A percentile compares a stretch with the other conserved stretches of the same genome.
Conservation (phyloP, 2,329 filamentous ascomycete species). For the Apiospora hydei region DNA sequence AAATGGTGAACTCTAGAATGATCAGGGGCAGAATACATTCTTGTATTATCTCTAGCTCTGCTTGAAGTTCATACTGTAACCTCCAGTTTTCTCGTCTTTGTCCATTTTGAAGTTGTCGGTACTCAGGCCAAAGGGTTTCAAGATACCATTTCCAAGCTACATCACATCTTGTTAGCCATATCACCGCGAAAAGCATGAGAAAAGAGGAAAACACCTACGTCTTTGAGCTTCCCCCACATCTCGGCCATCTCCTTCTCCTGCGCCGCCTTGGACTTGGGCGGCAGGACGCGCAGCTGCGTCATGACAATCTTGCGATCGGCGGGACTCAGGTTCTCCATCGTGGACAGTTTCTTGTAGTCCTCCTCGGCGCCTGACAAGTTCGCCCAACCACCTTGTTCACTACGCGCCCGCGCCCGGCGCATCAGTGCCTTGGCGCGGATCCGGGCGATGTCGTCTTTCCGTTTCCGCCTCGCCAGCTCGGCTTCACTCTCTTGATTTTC, state of each 20-base stretch:
- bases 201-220: slow-evolving; percentile 56
- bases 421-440: slow-evolving; percentile 86
- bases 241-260: slow-evolving; percentile 90
- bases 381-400: slow-evolving; percentile 78
- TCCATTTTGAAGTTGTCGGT: slow-evolving; percentile 96
- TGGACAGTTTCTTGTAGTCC: slow-evolving; percentile 76
- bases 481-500: slow-evolving; percentile 39
- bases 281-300: slow-evolving; percentile 70
- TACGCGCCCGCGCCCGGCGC: slow-evolving; percentile 76
- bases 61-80: slow-evolving; percentile 92
- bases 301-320: slow-evolving; percentile 74
- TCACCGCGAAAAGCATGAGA: background rate
- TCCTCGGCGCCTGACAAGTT: slow-evolving; percentile 78
- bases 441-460: slow-evolving; percentile 71
- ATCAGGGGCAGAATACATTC: too few species aligned
- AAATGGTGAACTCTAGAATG: too few species aligned
- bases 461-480: slow-evolving; percentile 44
- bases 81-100: slow-evolving; percentile 87
- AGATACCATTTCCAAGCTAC: slow-evolving; percentile 83
- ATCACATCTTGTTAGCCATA: slow-evolving; percentile 9
- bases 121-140: slow-evolving; percentile 92
- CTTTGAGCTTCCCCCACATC: slow-evolving; percentile 97
- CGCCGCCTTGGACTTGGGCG: slow-evolving; percentile 74
- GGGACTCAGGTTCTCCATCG: slow-evolving; percentile 65
- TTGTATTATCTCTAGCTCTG: slow-evolving; percentile 41